Conservation (phyloP, 192 early-diverging fungal species). For the Gryganskiella cystojenkinii region DNA sequence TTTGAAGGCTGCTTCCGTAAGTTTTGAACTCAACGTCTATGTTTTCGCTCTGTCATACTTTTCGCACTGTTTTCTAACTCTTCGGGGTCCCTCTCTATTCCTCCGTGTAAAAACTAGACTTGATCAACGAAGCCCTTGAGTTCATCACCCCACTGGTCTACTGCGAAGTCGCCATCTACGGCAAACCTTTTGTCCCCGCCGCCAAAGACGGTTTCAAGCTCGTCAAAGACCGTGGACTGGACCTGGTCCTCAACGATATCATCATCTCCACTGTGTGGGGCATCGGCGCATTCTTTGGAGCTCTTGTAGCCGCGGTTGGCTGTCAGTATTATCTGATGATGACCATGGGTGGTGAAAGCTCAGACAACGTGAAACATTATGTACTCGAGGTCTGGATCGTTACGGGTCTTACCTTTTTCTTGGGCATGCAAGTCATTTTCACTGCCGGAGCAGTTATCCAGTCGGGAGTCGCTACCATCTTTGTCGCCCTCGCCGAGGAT, state of each 20-base stretch:
- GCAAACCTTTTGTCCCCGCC: conserved; percentile 70
- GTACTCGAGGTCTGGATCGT: conserved; percentile 9
- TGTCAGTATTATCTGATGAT: conserved; percentile 67
- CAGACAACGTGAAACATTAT: conserved; percentile 41
- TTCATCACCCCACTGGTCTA: conserved; percentile 71
- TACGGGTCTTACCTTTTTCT: conserved; percentile 4
- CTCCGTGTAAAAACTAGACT: conserved; percentile 47
- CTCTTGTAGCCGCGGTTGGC: conserved; percentile 51
- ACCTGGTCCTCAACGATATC: conserved; percentile 86
- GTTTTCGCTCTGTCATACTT: conserved; percentile 15
- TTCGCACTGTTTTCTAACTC: conserved; percentile 8
- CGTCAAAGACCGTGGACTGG: conserved; percentile 78
- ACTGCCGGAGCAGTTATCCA: conserved; percentile 71
- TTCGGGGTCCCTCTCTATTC: conserved; percentile 36
- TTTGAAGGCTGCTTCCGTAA: conserved; percentile 29
- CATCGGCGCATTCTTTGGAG: conserved; percentile 70
- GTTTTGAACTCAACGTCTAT: conserved; percentile 11
- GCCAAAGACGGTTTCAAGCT: conserved; percentile 85
- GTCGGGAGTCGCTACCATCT: conserved; percentile 86
- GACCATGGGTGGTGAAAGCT: conserved; percentile 68
- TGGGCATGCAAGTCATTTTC: conserved; percentile 8
- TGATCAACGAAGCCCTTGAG: conserved; percentile 34
- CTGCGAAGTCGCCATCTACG: conserved; percentile 91
- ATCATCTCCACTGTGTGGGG: conserved; percentile 86
- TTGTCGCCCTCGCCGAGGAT: conserved; percentile 90